Evolutionary conservation across 805 yeast genomes (phyloP).

Genomic region (Suhomyces kilbournensis): DNA sequence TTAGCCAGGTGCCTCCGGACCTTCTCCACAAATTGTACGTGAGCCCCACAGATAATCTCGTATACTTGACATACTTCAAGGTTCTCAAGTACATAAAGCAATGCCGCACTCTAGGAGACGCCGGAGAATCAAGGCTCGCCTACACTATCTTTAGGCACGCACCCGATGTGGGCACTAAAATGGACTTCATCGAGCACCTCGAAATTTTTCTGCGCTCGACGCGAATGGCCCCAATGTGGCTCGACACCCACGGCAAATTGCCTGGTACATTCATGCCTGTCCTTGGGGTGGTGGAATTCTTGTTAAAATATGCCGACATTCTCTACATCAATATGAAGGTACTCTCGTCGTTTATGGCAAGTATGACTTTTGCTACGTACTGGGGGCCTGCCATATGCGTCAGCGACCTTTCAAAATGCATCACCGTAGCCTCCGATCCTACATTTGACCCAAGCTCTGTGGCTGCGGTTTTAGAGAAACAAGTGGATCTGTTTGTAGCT

Average conservation of each 20-base stretch:
- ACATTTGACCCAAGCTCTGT: neutral
- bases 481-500: neutral
- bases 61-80: neutral
- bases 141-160: neutral
- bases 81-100: neutral
- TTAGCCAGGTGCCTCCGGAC: neutral
- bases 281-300: neutral
- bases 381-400: constrained; percentile 6
- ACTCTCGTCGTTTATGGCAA: neutral
- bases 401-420: constrained; percentile 1
- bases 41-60: neutral
- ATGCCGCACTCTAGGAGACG: neutral
- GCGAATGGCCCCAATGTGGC: neutral
- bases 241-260: neutral
- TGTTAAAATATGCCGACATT: constrained; percentile 2
- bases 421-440: constrained; percentile 3
- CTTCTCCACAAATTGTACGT: constrained; percentile 1
- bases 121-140: neutral
- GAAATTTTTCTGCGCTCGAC: neutral
- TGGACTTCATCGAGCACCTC: neutral
- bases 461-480: neutral
- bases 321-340: constrained; percentile 2
- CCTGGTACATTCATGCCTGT: constrained; percentile 2
- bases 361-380: constrained; percentile 2
- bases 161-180: neutral